Evolutionary conservation across 305 asterid genomes (phyloP), one percentile per base, ranked within the genome.

Genomic region (Solanum hybrid): DNA sequence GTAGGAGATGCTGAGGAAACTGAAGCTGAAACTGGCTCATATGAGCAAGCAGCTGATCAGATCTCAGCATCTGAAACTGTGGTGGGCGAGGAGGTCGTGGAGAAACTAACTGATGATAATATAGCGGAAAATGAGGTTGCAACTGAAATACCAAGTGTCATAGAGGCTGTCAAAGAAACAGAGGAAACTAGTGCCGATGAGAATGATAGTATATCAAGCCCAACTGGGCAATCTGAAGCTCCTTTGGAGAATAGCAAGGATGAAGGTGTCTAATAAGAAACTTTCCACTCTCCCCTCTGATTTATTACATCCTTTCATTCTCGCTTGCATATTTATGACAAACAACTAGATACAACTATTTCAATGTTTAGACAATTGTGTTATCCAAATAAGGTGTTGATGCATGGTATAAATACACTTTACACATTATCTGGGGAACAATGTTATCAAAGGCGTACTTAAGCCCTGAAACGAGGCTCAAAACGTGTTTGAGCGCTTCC

Each of bases 201-300:
- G 88, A 91, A 76, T 89, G 92, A 81, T 42, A 88, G 89, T 77
- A 76, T 77, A 78, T 89, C 92, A 40, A 91, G 92, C 93, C 91
- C 95, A 85, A 88, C 78, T 88, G 92, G 86, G 80, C 87, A 90
- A 89, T 77, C 85, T 72, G 93, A 89, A 9, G 90, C 66, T 81
- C 89, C 91, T 89, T 78, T 32, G 78, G 91, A 71, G 86, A 69
- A 29, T 2, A 93, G 88, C 92, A 40, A 27, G 35, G 84, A 91
- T 71, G 78, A 93, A 94, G 98, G 96, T 95, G 72, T 90, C 91
- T 89, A 31, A 34, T 85, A 56, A 51, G 42, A 56, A 84, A 19
- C 42, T 56, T 85, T 22, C 87, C 42, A 51, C 5, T 10, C 37
- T 31, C 42, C 32, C 29, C 87, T 85, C 76, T 51, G 75, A 56